Conservation (phyloP, 78 protist species). For the Cyanophora paradoxa region DNA sequence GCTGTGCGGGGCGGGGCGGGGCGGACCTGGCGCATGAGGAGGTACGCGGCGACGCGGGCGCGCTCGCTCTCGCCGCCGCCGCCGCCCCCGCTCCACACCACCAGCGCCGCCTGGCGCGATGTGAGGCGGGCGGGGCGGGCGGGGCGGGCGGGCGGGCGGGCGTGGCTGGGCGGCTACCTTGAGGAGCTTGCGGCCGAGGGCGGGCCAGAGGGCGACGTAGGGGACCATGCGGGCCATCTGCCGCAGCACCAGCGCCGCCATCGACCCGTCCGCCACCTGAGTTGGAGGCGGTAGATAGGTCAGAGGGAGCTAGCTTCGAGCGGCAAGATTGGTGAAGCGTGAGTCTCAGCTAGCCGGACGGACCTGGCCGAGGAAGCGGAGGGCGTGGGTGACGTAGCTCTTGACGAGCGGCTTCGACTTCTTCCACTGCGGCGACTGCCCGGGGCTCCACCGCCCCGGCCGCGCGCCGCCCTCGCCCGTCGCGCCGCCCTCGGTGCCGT, state of each 20-base stretch:
- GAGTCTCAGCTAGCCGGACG: neutral
- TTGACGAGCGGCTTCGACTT: neutral
- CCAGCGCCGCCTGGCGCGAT: neutral
- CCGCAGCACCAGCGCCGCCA: neutral
- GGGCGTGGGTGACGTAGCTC: slow-evolving; percentile 1
- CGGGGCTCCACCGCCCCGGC: too few relatives aligned
- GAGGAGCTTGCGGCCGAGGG: neutral
- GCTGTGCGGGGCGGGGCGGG: too few relatives aligned
- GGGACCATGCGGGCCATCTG: neutral
- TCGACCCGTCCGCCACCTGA: neutral
- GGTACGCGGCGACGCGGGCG: neutral
- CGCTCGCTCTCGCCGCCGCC: neutral
- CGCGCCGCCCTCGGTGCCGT: neutral
- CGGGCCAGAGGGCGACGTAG: neutral
- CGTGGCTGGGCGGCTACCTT: neutral
- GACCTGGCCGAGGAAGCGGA: neutral
- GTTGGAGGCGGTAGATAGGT: neutral
- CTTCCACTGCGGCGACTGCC: too few relatives aligned
- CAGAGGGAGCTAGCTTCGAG: neutral
- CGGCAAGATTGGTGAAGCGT: neutral
- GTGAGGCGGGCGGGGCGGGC: neutral
- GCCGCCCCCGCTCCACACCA: neutral
- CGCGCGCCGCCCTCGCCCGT: neutral
- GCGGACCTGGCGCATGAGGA: neutral
- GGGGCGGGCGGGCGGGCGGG: too few relatives aligned